Percentiles rank a stretch among this genome's conserved stretches.
These are phyloP conservation scores for Gyromitra esculenta DNA, from an alignment of 2,329 filamentous ascomycete genomes.

Conservation along the genomic window DNA sequence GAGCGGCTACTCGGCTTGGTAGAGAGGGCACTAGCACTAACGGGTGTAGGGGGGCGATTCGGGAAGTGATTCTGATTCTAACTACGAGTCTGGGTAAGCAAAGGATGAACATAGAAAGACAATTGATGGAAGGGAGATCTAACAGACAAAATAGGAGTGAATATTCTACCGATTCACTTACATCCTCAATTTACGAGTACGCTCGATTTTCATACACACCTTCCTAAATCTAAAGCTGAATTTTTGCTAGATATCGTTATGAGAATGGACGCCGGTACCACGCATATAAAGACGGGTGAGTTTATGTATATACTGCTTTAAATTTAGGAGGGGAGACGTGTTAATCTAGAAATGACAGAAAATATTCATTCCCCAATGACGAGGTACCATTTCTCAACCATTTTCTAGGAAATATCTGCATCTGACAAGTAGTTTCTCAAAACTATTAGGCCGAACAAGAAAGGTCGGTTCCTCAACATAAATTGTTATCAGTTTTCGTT, in stretches of 20 bases:
- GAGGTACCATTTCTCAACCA: constrained; percentile 59
- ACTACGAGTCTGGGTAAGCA: constrained; percentile 11
- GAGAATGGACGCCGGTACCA: constrained; percentile 27
- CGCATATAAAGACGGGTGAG: constrained; percentile 33
- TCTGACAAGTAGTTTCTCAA: background rate
- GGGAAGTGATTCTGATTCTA: constrained; percentile 3
- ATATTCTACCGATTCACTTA: constrained; percentile 42
- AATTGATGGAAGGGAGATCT: background rate
- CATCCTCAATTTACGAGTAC: constrained; percentile 30
- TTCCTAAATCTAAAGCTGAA: background rate
- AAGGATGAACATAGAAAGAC: background rate
- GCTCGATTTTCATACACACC: background rate
- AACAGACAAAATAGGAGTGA: constrained; percentile 1
- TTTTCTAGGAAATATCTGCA: background rate
- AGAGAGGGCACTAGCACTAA: background rate
- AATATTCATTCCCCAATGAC: constrained; percentile 70
- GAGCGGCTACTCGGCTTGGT: no score
- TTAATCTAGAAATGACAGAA: constrained; percentile 55
- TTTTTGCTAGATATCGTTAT: constrained; percentile 30
- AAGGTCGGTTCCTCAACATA: constrained; percentile 14
- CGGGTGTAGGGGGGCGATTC: background rate
- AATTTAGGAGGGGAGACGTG: background rate
- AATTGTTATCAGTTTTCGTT: background rate
- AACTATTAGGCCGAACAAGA: constrained; percentile 36
- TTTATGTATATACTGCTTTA: background rate